Evolutionary conservation across 768 basidiomycete genomes (phyloP).

Genomic region (Phlebiopsis gigantea): DNA sequence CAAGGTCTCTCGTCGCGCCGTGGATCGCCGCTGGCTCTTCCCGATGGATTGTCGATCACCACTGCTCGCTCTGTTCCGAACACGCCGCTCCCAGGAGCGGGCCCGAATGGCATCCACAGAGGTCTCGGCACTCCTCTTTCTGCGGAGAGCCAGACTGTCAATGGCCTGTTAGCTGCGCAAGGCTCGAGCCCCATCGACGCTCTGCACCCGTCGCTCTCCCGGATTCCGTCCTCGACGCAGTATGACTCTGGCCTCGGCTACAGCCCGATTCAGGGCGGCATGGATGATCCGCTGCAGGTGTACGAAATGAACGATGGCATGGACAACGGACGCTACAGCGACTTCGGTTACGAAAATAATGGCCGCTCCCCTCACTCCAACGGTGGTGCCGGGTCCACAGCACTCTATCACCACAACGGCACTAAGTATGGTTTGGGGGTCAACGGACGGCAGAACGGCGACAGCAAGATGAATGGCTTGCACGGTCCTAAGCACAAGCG

Average conservation of each 20-base stretch:
- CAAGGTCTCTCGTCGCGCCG: slow-evolving; percentile 56
- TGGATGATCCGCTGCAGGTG: slow-evolving; percentile 54
- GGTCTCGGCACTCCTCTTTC: slow-evolving; percentile 64
- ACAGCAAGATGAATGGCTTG: slow-evolving; percentile 83
- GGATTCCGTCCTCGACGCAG: slow-evolving; percentile 47
- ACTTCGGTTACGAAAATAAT: slow-evolving; percentile 52
- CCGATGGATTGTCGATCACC: slow-evolving; percentile 51
- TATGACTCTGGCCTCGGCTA: slow-evolving; percentile 54
- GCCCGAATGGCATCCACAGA: slow-evolving; percentile 42
- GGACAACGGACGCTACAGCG: slow-evolving; percentile 48
- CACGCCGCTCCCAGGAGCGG: slow-evolving; percentile 58
- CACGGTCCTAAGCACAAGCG: slow-evolving; percentile 94
- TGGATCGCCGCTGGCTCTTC: slow-evolving; percentile 63
- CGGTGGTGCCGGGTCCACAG: slow-evolving; percentile 59
- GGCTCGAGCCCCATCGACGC: slow-evolving; percentile 41
- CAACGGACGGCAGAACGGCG: slow-evolving; percentile 48
- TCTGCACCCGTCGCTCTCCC: slow-evolving; percentile 70
- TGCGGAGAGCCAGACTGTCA: slow-evolving; percentile 52
- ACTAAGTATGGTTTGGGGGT: slow-evolving; percentile 71
- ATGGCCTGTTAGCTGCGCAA: slow-evolving; percentile 58
- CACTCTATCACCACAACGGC: slow-evolving; percentile 71
- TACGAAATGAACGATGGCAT: slow-evolving; percentile 41
- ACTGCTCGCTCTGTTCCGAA: slow-evolving; percentile 79
- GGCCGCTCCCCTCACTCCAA: slow-evolving; percentile 30
- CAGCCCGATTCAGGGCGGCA: slow-evolving; percentile 42